Evolutionary conservation across 306 rosid genomes (phyloP), one percentile per base, ranked within the genome.

Genomic region (Trichosanthes cucumerina): DNA sequence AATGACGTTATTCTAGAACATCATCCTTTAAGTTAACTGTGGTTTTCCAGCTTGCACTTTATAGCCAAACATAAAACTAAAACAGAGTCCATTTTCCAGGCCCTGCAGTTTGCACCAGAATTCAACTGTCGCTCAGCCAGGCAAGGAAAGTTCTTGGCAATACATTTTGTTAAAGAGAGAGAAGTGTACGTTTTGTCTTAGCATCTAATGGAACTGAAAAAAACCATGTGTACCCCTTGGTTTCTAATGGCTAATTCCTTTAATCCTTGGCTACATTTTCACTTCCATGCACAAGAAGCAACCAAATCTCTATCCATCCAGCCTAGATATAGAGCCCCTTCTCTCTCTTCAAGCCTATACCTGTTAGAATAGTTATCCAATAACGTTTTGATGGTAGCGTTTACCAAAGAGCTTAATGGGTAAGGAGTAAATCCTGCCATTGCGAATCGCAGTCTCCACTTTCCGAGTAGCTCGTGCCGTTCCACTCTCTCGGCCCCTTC

Each of bases 251-350:
- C 76, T 70, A 23, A 24, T 23, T 39, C 50, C 18, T 64, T 24
- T 41, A 68, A 39, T 11, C 16, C 38, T 11, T 46, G 77, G 59
- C n/a, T 43, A 44, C 39, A 72, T 15, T 50, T 78, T 86, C 84
- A 95, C 86, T 80, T 91, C 99, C 99, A 96, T 9, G 99, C 99
- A 70, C 93, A 96, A 74, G 99, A 91, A 88, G 97, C 91, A 84
- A 96, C 96, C 88, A 96, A 86, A 84, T 87, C 91, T 83, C 99
- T 88, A 78, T 90, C 84, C 99, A 88, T 96, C 99, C 99, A 96
- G 66, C 99, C 99, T 62, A 96, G 91, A 81, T 91, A 92, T n/a
- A 92, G 87, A 71, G 96, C 96, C 69, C 93, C 99, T 56, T 87
- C 93, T 80, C 88, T 87, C 83, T 96, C 97, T 86, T 90, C 82